Evolutionary conservation across 2,329 filamentous ascomycete species (phyloP).

Genomic region (Trichoderma harzianum): DNA sequence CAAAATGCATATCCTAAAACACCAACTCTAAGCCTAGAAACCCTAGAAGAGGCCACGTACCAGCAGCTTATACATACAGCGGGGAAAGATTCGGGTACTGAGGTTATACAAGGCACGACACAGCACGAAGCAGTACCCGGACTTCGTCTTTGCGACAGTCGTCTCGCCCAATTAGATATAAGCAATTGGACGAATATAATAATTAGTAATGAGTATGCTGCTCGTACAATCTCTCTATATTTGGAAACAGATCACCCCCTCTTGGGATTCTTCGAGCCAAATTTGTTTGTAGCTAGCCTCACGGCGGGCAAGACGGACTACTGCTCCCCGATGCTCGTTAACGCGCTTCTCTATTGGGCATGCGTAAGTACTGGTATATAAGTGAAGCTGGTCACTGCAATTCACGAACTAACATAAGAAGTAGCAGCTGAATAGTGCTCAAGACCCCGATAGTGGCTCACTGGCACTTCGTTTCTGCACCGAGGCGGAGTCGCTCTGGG

Average conservation of each 20-base stretch:
- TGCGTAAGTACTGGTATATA: neutral
- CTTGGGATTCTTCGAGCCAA: no score
- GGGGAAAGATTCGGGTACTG: neutral
- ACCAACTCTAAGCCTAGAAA: neutral
- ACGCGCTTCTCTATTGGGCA: neutral
- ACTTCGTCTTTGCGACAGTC: neutral
- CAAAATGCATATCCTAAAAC: neutral
- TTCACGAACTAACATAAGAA: neutral
- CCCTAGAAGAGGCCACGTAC: neutral
- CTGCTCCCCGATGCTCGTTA: neutral
- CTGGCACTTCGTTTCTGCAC: neutral
- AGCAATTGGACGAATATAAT: neutral
- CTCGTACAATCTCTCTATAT: neutral
- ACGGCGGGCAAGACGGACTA: no score
- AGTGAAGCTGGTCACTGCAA: no score
- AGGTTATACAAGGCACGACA: neutral
- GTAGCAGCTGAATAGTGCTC: neutral
- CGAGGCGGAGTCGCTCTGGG: neutral
- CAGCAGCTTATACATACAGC: neutral
- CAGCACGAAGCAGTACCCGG: neutral
- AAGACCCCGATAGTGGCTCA: neutral
- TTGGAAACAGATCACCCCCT: neutral
- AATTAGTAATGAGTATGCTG: neutral
- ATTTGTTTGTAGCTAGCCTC: no score
- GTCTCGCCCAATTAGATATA: neutral